These are phyloP conservation scores for Aristolochia californica DNA, from an alignment of 164 flowering plant genomes.

Conservation along the genomic window DNA sequence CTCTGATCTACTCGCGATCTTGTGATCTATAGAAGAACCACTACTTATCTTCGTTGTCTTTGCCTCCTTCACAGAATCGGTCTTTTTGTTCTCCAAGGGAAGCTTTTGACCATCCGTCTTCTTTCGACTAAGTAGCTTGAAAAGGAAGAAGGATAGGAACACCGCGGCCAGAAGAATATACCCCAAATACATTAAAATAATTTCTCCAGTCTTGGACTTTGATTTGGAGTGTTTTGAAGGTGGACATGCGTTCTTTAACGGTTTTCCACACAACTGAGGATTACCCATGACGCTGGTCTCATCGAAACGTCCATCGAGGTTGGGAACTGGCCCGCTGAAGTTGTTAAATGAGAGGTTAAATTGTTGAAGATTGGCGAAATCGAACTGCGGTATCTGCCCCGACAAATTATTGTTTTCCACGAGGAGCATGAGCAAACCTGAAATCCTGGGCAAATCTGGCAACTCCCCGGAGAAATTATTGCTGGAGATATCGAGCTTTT, in stretches of 20 bases:
- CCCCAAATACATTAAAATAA: constrained; percentile 38
- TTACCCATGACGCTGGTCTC: constrained; percentile 25
- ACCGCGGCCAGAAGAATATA: constrained; percentile 25
- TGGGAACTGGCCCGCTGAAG: constrained; percentile 38
- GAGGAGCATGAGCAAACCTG: constrained; percentile 28
- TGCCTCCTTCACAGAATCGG: constrained; percentile 5
- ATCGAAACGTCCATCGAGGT: constrained; percentile 12
- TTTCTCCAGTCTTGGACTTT: constrained; percentile 2
- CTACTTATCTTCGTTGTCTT: too few relatives aligned
- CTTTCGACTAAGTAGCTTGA: constrained; percentile 11
- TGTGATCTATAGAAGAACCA: constrained; percentile 17
- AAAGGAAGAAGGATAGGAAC: constrained; percentile 12
- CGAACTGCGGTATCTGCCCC: constrained; percentile 34
- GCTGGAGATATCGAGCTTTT: constrained; percentile 28
- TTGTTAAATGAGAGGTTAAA: constrained; percentile 48
- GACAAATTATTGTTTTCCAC: constrained; percentile 38
- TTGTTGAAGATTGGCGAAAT: constrained; percentile 25
- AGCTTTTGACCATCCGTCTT: too few relatives aligned
- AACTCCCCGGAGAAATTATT: constrained; percentile 33
- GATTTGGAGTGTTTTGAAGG: constrained; percentile 12
- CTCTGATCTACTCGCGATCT: constrained; percentile 24
- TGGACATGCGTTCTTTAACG: constrained; percentile 23
- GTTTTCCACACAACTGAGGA: constrained; percentile 38
- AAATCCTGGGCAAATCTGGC: constrained; percentile 35
- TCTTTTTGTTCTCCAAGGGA: not conserved